Evolutionary conservation across 2,329 filamentous ascomycete genomes (phyloP).

Genomic region (Apiospora aurea): DNA sequence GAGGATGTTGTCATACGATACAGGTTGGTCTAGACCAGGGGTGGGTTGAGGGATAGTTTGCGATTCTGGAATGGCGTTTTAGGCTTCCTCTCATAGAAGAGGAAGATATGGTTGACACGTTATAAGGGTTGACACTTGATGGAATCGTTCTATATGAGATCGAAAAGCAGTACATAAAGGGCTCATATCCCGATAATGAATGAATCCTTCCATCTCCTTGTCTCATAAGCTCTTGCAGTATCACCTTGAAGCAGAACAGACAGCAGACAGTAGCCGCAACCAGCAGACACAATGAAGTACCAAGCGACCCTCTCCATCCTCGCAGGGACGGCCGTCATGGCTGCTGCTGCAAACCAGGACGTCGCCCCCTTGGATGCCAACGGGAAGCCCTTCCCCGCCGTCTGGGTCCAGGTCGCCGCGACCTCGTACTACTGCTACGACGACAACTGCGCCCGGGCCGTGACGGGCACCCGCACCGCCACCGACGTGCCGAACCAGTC

Average conservation of each 20-base stretch:
- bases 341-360: not conserved
- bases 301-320: not conserved
- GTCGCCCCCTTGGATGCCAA: not conserved
- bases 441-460: not conserved
- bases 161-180: not conserved
- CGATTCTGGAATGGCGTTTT: not conserved
- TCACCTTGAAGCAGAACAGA: not conserved
- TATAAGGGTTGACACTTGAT: not conserved
- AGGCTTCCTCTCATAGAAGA: not conserved
- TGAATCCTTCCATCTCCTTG: not conserved
- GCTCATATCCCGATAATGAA: no score
- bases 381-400: not conserved
- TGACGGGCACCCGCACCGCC: not conserved
- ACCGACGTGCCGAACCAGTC: not conserved
- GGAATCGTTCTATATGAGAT: no score
- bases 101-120: not conserved
- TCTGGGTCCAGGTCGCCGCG: not conserved
- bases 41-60: not conserved
- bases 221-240: not conserved
- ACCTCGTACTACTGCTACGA: slow-evolving; percentile 9
- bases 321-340: not conserved
- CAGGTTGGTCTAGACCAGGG: not conserved
- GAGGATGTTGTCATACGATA: not conserved
- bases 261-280: not conserved
- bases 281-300: not conserved